Evolutionary conservation across 2,329 filamentous ascomycete species (phyloP).

Genomic region (Fusarium tupiense): DNA sequence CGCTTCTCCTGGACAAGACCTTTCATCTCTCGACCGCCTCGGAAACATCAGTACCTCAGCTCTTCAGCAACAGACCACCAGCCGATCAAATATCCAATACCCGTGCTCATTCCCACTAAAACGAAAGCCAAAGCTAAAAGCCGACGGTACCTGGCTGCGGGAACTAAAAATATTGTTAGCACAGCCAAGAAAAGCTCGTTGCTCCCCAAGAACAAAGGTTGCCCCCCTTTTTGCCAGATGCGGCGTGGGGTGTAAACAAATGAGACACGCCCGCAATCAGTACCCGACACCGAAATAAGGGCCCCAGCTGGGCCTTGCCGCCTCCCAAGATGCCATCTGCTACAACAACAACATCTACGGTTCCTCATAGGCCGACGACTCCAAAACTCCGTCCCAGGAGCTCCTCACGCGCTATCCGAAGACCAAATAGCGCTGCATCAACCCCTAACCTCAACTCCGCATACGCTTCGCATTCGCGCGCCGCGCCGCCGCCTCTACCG

Average conservation of each 20-base stretch:
- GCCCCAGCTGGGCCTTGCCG: conserved; percentile 35
- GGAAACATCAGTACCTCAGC: neutral
- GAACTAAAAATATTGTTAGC: conserved; percentile 29
- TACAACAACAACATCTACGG: conserved; percentile 38
- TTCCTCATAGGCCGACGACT: conserved; percentile 24
- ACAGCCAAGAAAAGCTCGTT: conserved; percentile 25
- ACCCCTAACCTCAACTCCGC: conserved; percentile 67
- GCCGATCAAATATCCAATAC: conserved; percentile 4
- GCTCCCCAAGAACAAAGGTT: conserved; percentile 30
- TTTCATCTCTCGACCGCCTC: neutral
- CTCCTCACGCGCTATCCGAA: conserved; percentile 54
- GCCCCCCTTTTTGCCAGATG: conserved; percentile 43
- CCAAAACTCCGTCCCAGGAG: conserved; percentile 35
- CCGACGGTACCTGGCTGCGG: conserved; percentile 32
- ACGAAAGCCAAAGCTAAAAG: conserved; percentile 16
- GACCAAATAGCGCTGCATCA: conserved; percentile 60
- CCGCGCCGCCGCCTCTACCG: conserved; percentile 60
- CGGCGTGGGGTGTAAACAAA: conserved; percentile 46
- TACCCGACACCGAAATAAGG: conserved; percentile 38
- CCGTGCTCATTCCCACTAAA: conserved; percentile 25
- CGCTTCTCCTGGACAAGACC: conserved; percentile 1
- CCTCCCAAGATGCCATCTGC: conserved; percentile 43
- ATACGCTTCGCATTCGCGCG: conserved; percentile 61
- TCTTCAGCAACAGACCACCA: neutral
- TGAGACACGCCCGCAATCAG: conserved; percentile 41